Base-by-base conservation (phyloP, 2,329 filamentous ascomycete genomes). In the Teratosphaeria gauchensis region DNA sequence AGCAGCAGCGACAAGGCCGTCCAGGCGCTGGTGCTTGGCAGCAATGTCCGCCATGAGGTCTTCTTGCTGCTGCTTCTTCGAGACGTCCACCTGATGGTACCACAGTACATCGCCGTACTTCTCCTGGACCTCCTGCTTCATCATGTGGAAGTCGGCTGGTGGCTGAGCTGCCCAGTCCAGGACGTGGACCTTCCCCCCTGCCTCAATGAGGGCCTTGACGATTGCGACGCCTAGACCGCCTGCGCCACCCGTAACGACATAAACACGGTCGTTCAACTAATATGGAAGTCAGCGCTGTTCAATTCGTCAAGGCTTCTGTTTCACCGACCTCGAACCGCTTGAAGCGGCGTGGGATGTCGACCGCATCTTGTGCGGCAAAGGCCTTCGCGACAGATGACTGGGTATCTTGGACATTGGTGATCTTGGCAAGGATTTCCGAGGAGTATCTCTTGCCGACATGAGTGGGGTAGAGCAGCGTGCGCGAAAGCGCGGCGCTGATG, bases 111-210 rank as follows among this genome's bases (percentile, higher is more conserved):
- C 74, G 55, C 74, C 73, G 59, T 71, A 74, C 51, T 73, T 62
- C 4, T 62, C 64, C 19, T 71, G 62, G 31, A 74, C 65, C 46
- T 72, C 71, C 46, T 73, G 65, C 62, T 76, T 67, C 2, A 74
- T 74, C 9, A 68, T 65, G 21, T 68, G 58, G 66, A 78, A 81
- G 53, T 78, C 75, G 3, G 71, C 63, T 9, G 75, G 70, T 0
- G 78, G 77, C n/a, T 71, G 63, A n/a, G 70, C 65, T 5, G 76
- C 70, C 2, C 73, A 72, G 64, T 81, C 79, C 38, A 81, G 69
- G 58, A 76, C 78, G 68, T 80, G 76, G 7, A 80, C 77, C 65
- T 76, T 74, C 8, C 75, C 77, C 4, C 77, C 78, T 8, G 76
- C 76, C 65, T 80, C 75, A 54, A 77, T 73, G 56, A 80, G 65